phyloP scores from a whole-genome alignment of 2,329 filamentous ascomycete genomes.

The Xylariaceae sp. region DNA sequence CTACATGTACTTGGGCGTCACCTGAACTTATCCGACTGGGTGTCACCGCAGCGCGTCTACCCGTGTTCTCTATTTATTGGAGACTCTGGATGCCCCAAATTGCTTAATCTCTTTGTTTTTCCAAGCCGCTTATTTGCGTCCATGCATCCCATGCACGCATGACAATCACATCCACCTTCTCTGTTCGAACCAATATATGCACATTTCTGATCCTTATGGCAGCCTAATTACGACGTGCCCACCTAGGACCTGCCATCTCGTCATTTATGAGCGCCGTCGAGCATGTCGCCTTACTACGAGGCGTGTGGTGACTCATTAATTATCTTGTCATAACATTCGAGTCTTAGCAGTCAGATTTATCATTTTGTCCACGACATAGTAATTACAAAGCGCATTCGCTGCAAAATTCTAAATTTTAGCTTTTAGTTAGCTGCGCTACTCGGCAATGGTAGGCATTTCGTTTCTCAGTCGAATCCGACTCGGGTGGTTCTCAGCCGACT shows the following conservation, averaged over 20 bases:
- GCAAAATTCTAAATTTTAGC: background rate
- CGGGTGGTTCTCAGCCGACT: constrained; percentile 7
- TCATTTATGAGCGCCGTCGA: no score
- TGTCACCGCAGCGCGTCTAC: background rate
- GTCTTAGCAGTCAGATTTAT: no score
- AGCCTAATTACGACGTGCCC: no score
- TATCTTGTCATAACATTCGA: no score
- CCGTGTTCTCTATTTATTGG: background rate
- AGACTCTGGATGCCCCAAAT: background rate
- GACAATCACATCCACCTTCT: background rate
- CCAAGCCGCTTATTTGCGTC: background rate
- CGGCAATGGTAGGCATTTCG: background rate
- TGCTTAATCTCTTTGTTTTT: background rate
- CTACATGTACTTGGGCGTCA: no score
- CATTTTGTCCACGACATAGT: no score
- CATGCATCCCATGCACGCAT: background rate
- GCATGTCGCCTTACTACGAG: no score
- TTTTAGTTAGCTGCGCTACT: background rate
- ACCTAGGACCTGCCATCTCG: no score
- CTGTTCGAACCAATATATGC: background rate
- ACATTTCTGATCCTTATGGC: no score
- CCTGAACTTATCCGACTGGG: background rate
- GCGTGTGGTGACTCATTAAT: no score
- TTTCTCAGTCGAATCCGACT: background rate
- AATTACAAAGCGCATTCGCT: background rate